Percentiles rank a stretch among this genome's conserved stretches.
These are phyloP conservation scores for Mortierella sp. DNA, from an alignment of 371 early-diverging fungal genomes.

Conservation along the genomic window DNA sequence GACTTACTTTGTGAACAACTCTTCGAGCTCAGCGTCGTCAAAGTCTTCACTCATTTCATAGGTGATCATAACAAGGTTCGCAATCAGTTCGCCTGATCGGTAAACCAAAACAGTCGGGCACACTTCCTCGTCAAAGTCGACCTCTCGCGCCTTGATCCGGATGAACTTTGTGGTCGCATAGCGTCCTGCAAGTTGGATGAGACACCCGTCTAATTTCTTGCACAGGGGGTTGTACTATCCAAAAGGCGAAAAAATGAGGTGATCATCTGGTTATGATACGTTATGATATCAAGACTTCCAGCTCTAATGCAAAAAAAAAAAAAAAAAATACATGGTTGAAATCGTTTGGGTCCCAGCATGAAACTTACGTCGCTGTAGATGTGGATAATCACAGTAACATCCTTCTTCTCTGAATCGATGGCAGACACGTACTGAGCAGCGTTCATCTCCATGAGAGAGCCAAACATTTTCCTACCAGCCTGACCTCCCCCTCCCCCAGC, in stretches of 20 bases:
- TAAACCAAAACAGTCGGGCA: slow-evolving; percentile 51
- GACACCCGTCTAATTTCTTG: slow-evolving; percentile 43
- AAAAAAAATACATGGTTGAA: neutral
- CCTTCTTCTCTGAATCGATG: slow-evolving; percentile 44
- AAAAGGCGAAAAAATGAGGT: neutral
- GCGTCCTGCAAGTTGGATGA: slow-evolving; percentile 41
- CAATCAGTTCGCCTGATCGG: slow-evolving; percentile 48
- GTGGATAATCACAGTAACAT: slow-evolving; percentile 43
- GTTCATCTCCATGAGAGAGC: slow-evolving; percentile 54
- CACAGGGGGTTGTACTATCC: slow-evolving; percentile 26
- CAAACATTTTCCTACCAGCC: slow-evolving; percentile 31
- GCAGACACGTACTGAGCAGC: slow-evolving; percentile 43
- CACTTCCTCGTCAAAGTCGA: slow-evolving; percentile 51
- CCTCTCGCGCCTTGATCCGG: slow-evolving; percentile 46
- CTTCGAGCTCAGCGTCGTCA: slow-evolving; percentile 40
- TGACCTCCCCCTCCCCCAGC: slow-evolving; percentile 4
- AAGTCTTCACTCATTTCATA: slow-evolving; percentile 38
- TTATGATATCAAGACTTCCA: neutral
- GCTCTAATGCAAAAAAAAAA: neutral
- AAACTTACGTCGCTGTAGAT: slow-evolving; percentile 39
- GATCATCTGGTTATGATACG: too few species aligned
- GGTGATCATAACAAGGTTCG: slow-evolving; percentile 50
- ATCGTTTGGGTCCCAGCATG: too few species aligned
- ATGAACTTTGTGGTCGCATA: slow-evolving; percentile 53
- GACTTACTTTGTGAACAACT: slow-evolving; percentile 42